Percentiles rank a stretch among this genome's conserved stretches.
Evolutionary conservation across 192 early-diverging fungal species (phyloP).

Genomic region (Coemansia sp.): DNA sequence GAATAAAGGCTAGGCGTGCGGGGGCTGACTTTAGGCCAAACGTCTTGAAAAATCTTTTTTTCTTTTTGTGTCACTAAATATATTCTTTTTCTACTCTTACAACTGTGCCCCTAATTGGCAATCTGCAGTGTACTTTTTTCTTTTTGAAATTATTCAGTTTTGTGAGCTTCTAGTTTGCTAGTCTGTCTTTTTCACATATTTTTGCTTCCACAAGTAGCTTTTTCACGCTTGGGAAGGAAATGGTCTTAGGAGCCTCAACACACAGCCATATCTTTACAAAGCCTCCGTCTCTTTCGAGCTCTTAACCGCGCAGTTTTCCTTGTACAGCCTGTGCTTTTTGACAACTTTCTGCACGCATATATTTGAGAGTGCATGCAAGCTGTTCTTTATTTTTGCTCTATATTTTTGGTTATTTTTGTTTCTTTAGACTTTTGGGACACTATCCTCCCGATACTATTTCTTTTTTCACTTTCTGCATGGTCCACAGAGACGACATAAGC

Average conservation of each 20-base stretch:
- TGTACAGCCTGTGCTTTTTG: not conserved
- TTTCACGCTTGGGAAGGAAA: not conserved
- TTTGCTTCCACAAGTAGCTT: not conserved
- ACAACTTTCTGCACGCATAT: not conserved
- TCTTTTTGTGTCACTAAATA: not conserved
- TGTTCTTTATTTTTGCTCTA: not conserved
- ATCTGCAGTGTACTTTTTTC: not conserved
- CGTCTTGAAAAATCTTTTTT: not conserved
- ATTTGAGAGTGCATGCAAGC: not conserved
- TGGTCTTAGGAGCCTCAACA: not conserved
- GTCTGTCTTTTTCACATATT: not conserved
- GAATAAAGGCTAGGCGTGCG: not conserved
- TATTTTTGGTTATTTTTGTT: slow-evolving; percentile 5
- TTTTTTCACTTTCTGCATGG: slow-evolving; percentile 2
- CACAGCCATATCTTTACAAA: not conserved
- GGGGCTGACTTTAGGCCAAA: not conserved
- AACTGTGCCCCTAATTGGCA: too few species aligned
- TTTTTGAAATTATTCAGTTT: not conserved
- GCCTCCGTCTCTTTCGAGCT: slow-evolving; percentile 3
- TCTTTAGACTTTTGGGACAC: not conserved
- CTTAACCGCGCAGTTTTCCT: not conserved
- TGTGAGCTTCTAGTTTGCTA: not conserved
- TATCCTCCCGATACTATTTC: not conserved
- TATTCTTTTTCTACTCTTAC: too few species aligned
- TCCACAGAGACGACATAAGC: not conserved